Conservation (phyloP, 2,329 filamentous ascomycete genomes). For the Sarocladium brachiariae region DNA sequence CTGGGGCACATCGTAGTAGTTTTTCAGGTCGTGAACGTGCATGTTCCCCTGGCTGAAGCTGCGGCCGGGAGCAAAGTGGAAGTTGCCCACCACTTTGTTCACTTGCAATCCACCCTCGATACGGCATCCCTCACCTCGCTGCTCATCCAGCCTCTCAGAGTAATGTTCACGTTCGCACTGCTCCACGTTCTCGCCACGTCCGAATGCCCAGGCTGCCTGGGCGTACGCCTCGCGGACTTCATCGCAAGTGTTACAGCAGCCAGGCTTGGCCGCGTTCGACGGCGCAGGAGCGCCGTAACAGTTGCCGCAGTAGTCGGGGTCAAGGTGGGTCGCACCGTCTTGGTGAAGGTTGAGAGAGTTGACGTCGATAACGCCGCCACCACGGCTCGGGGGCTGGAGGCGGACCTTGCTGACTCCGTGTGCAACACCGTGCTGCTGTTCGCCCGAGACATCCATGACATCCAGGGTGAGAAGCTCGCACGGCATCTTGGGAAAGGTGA, state of each 20-base stretch:
- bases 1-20: slow-evolving; percentile 74
- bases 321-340: slow-evolving; percentile 68
- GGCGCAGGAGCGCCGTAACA: slow-evolving; percentile 85
- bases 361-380: slow-evolving; percentile 67
- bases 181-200: slow-evolving; percentile 83
- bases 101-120: slow-evolving; percentile 88
- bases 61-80: slow-evolving; percentile 93
- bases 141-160: slow-evolving; percentile 75
- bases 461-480: slow-evolving; percentile 95
- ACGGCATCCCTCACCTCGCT: slow-evolving; percentile 87
- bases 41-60: slow-evolving; percentile 95
- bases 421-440: slow-evolving; percentile 89
- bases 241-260: slow-evolving; percentile 95
- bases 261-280: slow-evolving; percentile 63
- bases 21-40: slow-evolving; percentile 95
- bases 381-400: slow-evolving; percentile 63
- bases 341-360: slow-evolving; percentile 60
- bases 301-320: slow-evolving; percentile 84
- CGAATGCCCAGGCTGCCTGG: slow-evolving; percentile 85
- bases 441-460: slow-evolving; percentile 98
- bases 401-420: slow-evolving; percentile 91
- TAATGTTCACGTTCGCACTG: slow-evolving; percentile 96
- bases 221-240: slow-evolving; percentile 96
- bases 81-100: slow-evolving; percentile 98
- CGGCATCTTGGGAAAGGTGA: slow-evolving; percentile 88